These are phyloP conservation scores for Parathielavia appendiculata DNA, from an alignment of 495 filamentous ascomycete genomes.

Conservation along the genomic window DNA sequence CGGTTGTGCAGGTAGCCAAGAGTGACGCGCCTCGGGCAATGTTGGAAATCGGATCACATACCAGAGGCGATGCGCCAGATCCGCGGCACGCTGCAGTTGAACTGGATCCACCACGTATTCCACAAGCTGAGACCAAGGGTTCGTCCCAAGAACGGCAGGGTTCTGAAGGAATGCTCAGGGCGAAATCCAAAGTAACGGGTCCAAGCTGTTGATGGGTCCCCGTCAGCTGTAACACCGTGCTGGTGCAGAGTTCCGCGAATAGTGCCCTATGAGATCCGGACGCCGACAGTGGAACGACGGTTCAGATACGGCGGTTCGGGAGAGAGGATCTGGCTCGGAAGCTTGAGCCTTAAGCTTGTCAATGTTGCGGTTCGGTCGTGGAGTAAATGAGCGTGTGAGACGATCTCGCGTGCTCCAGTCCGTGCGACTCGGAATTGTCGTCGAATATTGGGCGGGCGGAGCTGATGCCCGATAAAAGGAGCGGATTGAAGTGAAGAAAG, in stretches of 20 bases:
- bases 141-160: constrained; percentile 2
- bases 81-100: not conserved
- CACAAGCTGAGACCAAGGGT: constrained; percentile 10
- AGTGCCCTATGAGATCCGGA: constrained; percentile 6
- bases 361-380: not conserved
- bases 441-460: constrained; percentile 1
- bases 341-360: not conserved
- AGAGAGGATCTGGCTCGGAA: not conserved
- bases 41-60: not conserved
- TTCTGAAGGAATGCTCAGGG: constrained; percentile 1
- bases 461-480: constrained; percentile 16
- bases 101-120: not conserved
- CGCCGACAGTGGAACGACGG: constrained; percentile 14
- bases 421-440: not conserved
- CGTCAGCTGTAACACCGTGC: constrained; percentile 14
- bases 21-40: not conserved
- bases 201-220: not conserved
- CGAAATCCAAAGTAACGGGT: not conserved
- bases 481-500: constrained; percentile 13
- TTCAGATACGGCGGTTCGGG: not conserved
- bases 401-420: constrained; percentile 14
- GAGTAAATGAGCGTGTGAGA: constrained; percentile 6
- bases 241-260: constrained; percentile 26
- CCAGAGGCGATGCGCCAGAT: not conserved
- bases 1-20: not conserved